Percentiles rank a stretch among this genome's conserved stretches.
These are phyloP conservation scores for Diplogelasinospora grovesii DNA, from an alignment of 495 filamentous ascomycete genomes.

Conservation along the genomic window DNA sequence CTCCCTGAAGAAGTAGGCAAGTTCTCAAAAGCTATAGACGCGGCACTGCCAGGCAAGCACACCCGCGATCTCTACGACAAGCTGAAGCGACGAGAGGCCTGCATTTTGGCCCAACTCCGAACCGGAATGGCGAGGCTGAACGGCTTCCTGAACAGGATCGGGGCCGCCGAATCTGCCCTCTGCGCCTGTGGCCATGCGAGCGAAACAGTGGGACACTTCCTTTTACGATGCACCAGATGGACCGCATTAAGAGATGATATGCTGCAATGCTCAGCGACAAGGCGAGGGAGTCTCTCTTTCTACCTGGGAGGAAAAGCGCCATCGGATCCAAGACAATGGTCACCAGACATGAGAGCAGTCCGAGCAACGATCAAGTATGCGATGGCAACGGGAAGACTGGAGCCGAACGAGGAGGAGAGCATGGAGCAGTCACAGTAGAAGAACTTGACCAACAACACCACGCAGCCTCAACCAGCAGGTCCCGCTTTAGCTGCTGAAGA, in stretches of 20 bases:
- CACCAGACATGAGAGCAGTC: slow-evolving; percentile 29
- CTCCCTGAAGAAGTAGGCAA: slow-evolving; percentile 19
- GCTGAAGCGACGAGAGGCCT: slow-evolving; percentile 19
- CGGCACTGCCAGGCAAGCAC: slow-evolving; percentile 26
- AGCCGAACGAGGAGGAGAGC: slow-evolving; percentile 13
- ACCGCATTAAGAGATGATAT: slow-evolving; percentile 25
- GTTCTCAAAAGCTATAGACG: slow-evolving; percentile 24
- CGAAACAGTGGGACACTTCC: slow-evolving; percentile 25
- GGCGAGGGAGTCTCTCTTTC: slow-evolving; percentile 29
- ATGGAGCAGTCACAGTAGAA: slow-evolving; percentile 2
- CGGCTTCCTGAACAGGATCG: slow-evolving; percentile 27
- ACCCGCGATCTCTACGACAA: slow-evolving; percentile 26
- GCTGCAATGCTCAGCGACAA: slow-evolving; percentile 25
- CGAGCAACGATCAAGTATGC: slow-evolving; percentile 29
- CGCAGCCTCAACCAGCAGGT: slow-evolving; percentile 9
- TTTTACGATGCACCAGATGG: slow-evolving; percentile 29
- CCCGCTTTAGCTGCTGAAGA: slow-evolving; percentile 13
- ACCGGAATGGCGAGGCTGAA: slow-evolving; percentile 33
- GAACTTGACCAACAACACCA: slow-evolving; percentile 1
- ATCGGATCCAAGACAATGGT: slow-evolving; percentile 27
- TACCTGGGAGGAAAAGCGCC: slow-evolving; percentile 13
- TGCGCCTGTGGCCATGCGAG: slow-evolving; percentile 27
- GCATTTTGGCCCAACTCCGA: slow-evolving; percentile 26
- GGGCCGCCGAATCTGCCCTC: slow-evolving; percentile 11
- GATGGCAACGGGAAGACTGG: slow-evolving; percentile 31